These are phyloP conservation scores for Paramecium sonneborni DNA, from an alignment of 73 alveolate species.

Conservation along the genomic window DNA sequence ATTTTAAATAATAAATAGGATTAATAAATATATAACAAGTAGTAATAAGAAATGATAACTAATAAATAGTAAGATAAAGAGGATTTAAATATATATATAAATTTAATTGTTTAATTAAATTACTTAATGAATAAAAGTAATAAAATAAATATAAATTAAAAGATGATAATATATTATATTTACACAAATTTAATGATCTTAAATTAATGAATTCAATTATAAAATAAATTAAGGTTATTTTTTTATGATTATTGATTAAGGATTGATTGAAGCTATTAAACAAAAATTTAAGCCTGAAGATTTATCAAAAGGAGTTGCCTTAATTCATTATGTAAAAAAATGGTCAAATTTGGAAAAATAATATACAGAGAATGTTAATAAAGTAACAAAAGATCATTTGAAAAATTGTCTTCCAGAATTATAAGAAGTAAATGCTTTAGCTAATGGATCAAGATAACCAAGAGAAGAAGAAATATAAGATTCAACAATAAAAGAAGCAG, in stretches of 20 bases:
- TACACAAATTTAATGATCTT: not conserved
- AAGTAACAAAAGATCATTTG: not conserved
- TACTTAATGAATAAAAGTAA: too few species aligned
- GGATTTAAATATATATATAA: too few species aligned
- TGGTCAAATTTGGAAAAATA: not conserved
- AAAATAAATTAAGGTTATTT: conserved; percentile 11
- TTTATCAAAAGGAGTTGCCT: not conserved
- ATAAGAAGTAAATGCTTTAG: not conserved
- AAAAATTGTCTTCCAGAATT: not conserved
- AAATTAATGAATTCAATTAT: not conserved
- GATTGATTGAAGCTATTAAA: conserved; percentile 20
- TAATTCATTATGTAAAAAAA: not conserved
- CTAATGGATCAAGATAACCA: conserved; percentile 4
- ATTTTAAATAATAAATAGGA: too few species aligned
- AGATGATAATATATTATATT: not conserved
- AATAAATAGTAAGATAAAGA: too few species aligned
- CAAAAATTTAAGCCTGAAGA: conserved; percentile 21
- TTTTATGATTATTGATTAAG: not conserved
- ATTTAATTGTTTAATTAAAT: too few species aligned
- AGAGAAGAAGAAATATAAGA: not conserved
- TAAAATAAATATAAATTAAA: not conserved
- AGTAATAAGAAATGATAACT: too few species aligned
- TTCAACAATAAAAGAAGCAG: not conserved
- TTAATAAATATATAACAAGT: too few species aligned
- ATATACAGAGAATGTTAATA: not conserved